Base-by-base conservation (phyloP, 2,329 filamentous ascomycete genomes). In the Fusarium sp. region DNA sequence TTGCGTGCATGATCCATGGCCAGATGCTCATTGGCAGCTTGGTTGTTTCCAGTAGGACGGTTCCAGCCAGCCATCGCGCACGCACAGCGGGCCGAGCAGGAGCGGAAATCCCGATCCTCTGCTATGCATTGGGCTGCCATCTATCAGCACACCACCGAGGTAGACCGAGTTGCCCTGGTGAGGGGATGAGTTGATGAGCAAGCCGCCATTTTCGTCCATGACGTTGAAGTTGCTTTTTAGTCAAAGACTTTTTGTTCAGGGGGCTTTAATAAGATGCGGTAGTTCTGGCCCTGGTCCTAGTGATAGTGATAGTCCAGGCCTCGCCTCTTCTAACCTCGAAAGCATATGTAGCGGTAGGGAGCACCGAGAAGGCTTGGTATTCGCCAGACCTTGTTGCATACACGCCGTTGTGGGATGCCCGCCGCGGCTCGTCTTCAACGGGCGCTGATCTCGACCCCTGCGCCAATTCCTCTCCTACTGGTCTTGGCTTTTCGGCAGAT, bases 341-440 rank as follows among this genome's bases (percentile, higher is more conserved):
- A 49, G 31, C 9, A 14, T 8, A 40, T 29, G 36, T 6, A 14
- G 42, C 40, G 10, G 56, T 10, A 34, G 13, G 13, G 23, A n/a
- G 10, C 23, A 31, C 23, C 23, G 14, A 36, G 14, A 29, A 54
- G 58, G 29, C 18, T 38, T 49, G 50, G 51, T 23, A 42, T 13
- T 6, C 34, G 29, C 34, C 6, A 25, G 36, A 14, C 31, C 8
- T 57, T n/a, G 16, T 20, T 53, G 23, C 23, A 31, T 20, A 27
- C 20, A 33, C 40, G 20, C 18, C 25, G 49, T 36, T 54, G 33
- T 31, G 42, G 13, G 23, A 51, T 36, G 31, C 18, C 50, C 31
- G 50, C 57, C 60, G 54, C 54, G 49, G 64, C 54, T 67, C 33
- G 50, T 62, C 51, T 58, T 65, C 53, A 60, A 69, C 53, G 50